Percentiles rank a stretch among this genome's conserved stretches.
phyloP scores from a whole-genome alignment of 169 alveolate species.

The Eimeria falciformis region DNA sequence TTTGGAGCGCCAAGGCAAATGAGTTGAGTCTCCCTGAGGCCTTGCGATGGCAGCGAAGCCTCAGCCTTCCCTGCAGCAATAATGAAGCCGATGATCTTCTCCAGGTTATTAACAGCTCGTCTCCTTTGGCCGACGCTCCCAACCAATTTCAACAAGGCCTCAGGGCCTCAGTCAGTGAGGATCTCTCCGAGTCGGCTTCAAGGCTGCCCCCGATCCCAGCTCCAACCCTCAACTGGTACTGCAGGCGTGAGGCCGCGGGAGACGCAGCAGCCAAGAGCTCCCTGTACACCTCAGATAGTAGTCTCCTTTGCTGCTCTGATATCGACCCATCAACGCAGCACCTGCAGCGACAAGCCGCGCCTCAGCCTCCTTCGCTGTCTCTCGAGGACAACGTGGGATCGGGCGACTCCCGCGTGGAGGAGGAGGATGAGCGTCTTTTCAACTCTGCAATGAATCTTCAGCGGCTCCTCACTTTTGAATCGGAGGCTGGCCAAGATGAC shows the following conservation, averaged over 20 bases:
- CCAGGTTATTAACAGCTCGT: too few relatives aligned
- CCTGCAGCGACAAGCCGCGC: background rate
- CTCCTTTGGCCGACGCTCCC: too few relatives aligned
- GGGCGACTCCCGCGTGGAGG: too few relatives aligned
- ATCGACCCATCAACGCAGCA: background rate
- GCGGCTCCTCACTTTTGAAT: background rate
- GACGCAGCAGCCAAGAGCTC: background rate
- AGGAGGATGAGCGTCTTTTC: background rate
- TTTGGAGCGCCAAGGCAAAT: too few relatives aligned
- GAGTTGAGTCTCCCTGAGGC: too few relatives aligned
- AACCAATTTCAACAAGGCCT: too few relatives aligned
- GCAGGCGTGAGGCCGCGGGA: background rate
- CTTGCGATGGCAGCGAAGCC: too few relatives aligned
- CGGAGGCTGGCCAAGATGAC: background rate
- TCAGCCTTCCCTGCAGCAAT: too few relatives aligned
- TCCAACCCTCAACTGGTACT: constrained; percentile 28
- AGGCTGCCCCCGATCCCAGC: constrained; percentile 28
- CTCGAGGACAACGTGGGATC: background rate
- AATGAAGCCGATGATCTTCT: too few relatives aligned
- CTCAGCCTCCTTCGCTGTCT: too few relatives aligned
- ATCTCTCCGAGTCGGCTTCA: background rate
- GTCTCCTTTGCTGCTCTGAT: background rate
- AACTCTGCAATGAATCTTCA: background rate
- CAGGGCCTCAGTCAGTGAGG: background rate
- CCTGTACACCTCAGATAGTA: background rate